These are phyloP conservation scores for Aspergillus terreus DNA, from an alignment of 2,329 filamentous ascomycete species.

Conservation along the genomic window DNA sequence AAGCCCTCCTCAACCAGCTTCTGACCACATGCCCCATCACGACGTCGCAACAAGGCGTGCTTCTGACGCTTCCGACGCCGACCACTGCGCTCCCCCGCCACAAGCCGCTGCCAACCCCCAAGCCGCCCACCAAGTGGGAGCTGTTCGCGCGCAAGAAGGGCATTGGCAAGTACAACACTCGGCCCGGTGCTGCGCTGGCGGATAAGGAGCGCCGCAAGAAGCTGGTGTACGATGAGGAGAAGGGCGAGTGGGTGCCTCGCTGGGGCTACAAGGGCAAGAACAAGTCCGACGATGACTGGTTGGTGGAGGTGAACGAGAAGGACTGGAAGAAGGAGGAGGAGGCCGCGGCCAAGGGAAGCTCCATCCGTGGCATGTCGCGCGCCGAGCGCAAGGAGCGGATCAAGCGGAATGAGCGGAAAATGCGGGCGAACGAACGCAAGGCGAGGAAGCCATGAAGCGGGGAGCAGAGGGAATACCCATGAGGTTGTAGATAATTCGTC, in stretches of 20 bases:
- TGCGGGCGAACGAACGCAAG: slow-evolving; percentile 63
- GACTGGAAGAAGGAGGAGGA: slow-evolving; percentile 65
- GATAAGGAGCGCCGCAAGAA: slow-evolving; percentile 63
- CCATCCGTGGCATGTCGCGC: slow-evolving; percentile 61
- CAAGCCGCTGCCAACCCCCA: slow-evolving; percentile 80
- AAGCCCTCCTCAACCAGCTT: slow-evolving; percentile 90
- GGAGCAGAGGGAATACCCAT: slow-evolving; percentile 10
- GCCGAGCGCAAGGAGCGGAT: slow-evolving; percentile 67
- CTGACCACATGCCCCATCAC: slow-evolving; percentile 80
- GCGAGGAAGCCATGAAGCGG: slow-evolving; percentile 30
- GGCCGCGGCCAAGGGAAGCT: slow-evolving; percentile 57
- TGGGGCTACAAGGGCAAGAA: slow-evolving; percentile 94
- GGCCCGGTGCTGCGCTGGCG: slow-evolving; percentile 53
- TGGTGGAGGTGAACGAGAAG: slow-evolving; percentile 85
- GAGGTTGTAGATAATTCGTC: slow-evolving; percentile 2
- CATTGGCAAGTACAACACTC: slow-evolving; percentile 77
- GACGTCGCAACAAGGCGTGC: slow-evolving; percentile 63
- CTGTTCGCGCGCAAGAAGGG: slow-evolving; percentile 96
- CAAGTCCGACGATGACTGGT: slow-evolving; percentile 77
- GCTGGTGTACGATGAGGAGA: slow-evolving; percentile 78
- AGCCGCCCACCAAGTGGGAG: slow-evolving; percentile 90
- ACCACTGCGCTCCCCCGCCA: slow-evolving; percentile 77
- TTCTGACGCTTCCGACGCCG: slow-evolving; percentile 70
- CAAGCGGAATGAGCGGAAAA: slow-evolving; percentile 59
- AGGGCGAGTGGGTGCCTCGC: slow-evolving; percentile 83